Evolutionary conservation across 2,329 filamentous ascomycete genomes (phyloP), one percentile per base, ranked within the genome.

Genomic region (Fusarium albosuccineum): DNA sequence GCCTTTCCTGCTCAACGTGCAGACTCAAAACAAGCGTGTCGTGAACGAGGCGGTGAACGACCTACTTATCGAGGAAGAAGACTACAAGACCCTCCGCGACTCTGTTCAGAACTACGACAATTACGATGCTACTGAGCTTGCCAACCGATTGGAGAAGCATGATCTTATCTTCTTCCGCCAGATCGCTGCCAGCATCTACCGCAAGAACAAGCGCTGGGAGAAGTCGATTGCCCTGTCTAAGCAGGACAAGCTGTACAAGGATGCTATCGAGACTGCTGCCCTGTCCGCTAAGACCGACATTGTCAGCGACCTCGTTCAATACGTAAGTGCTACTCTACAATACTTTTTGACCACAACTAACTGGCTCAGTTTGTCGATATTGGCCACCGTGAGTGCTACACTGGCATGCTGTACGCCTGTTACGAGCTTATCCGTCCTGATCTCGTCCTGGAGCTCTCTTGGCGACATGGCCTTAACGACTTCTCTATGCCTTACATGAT

Each of bases 401-500:
- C 97, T n/a, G 97, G 94, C 77, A 99, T 99, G 94, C 87, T 99
- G 49, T 99, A 99, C 77, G 91, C 97, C 53, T 99, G 96, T 86
- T 97, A 99, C 81, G 96, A 98, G 62, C 91, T 99, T 65, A 94
- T 99, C 72, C 93, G 93, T 16, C 91, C 97, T 4, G 94, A 98
- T 76, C 85, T 97, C 53, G 91, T 99, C 61, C 88, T 99, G 80
- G 96, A 99, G 83, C 88, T 99, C 60, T 98, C 96, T 62, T 99
- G 96, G 96, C 95, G 96, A 73, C 87, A 97, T 77, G 93, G 94
- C 62, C 91, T 99, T 39, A 89, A 91, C 74, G 96, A 99, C 83
- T 99, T 97, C 82, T 97, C 94, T 48, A 99, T 99, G 97, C 96
- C 96, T 16, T 99, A 97, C 86, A 97, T 99, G 93, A 98, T 99